Percentiles rank a stretch among this genome's conserved stretches.
Evolutionary conservation across 2,329 filamentous ascomycete genomes (phyloP).

Genomic region (Ascochyta clinopodiicola): DNA sequence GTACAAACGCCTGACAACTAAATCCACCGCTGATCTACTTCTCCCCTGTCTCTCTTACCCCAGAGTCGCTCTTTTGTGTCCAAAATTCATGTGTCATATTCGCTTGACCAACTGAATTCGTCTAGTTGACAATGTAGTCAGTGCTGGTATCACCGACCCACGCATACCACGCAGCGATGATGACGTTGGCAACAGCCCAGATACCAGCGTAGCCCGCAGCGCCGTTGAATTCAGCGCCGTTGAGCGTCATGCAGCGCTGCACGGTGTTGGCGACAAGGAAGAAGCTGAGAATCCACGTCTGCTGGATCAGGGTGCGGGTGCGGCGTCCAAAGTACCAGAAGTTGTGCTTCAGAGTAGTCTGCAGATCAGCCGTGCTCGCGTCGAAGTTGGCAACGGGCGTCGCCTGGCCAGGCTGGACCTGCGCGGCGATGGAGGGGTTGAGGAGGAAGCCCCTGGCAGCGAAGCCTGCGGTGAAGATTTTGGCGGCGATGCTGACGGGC

Average conservation of each 20-base stretch:
- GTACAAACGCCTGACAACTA: background rate
- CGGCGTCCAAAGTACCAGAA: conserved; percentile 74
- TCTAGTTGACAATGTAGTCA: conserved; percentile 24
- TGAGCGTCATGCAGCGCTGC: conserved; percentile 71
- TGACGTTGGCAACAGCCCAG: conserved; percentile 71
- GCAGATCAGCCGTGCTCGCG: conserved; percentile 68
- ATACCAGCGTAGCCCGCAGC: conserved; percentile 75
- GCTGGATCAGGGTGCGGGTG: conserved; percentile 64
- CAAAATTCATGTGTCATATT: background rate
- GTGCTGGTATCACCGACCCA: conserved; percentile 55
- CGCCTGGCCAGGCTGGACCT: conserved; percentile 55
- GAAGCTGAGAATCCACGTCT: conserved; percentile 58
- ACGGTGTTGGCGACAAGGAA: conserved; percentile 62
- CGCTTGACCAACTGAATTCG: background rate
- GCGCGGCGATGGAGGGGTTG: conserved; percentile 66
- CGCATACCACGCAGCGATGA: conserved; percentile 64
- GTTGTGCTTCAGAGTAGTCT: conserved; percentile 75
- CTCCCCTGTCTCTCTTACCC: background rate
- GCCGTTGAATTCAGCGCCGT: conserved; percentile 72
- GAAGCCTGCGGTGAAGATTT: conserved; percentile 71
- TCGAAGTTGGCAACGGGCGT: conserved; percentile 66
- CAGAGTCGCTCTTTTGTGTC: too few relatives aligned
- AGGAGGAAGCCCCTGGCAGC: conserved; percentile 82
- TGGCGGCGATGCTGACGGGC: conserved; percentile 54
- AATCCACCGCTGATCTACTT: background rate